Percentiles rank a stretch among this genome's conserved stretches.
These are phyloP conservation scores for Solanum ossicruentum DNA, from an alignment of 257 asterid genomes.

Conservation along the genomic window DNA sequence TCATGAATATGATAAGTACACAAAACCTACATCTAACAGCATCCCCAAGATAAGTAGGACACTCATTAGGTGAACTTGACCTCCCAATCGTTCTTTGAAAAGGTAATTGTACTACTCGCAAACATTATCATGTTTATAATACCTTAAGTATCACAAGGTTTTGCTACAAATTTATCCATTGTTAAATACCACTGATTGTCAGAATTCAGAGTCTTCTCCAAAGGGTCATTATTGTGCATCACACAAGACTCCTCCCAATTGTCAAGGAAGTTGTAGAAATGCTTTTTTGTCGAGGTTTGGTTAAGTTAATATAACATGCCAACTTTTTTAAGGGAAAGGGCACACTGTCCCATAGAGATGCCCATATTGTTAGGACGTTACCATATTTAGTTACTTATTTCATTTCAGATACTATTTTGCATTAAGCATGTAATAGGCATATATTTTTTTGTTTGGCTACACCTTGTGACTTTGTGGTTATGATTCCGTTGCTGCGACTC, in stretches of 20 bases:
- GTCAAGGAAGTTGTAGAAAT: slow-evolving; percentile 99
- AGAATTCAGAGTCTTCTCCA: slow-evolving; percentile 87
- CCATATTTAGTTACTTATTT: neutral
- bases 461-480: no score
- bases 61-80: neutral
- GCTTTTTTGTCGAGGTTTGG: slow-evolving; percentile 97
- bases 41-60: neutral
- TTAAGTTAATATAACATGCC: slow-evolving; percentile 48
- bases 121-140: no score
- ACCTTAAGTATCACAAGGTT: no score
- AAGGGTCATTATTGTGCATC: slow-evolving; percentile 95
- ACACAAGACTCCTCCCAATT: slow-evolving; percentile 95
- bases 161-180: no score
- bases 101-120: neutral
- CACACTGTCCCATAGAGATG: neutral
- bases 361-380: neutral
- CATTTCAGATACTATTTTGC: neutral
- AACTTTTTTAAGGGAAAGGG: neutral
- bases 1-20: neutral
- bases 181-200: slow-evolving; percentile 44
- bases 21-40: neutral
- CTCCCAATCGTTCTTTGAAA: neutral
- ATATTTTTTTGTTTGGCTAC: neutral
- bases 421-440: neutral
- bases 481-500: no score